Evolutionary conservation across 192 early-diverging fungal genomes (phyloP).

Genomic region (Jimgerdemannia lactiflua): DNA sequence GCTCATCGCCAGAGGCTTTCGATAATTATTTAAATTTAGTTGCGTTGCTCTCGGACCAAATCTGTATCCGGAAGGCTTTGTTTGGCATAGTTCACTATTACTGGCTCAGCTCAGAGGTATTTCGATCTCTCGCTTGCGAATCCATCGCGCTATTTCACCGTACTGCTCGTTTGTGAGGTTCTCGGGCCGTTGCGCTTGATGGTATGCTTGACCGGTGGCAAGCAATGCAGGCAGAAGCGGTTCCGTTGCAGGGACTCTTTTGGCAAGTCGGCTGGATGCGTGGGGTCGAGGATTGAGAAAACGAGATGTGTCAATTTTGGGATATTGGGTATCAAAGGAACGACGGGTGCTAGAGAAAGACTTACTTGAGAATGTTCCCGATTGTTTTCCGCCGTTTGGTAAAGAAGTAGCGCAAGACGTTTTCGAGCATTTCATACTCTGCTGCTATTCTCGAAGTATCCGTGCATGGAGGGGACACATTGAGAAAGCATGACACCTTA

Average conservation of each 20-base stretch:
- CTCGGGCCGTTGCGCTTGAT: not conserved
- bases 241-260: not conserved
- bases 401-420: constrained; percentile 60
- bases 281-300: constrained; percentile 2
- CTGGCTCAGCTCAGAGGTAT: not conserved
- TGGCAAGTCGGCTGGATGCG: not conserved
- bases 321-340: not conserved
- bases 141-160: not conserved
- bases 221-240: not conserved
- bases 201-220: not conserved
- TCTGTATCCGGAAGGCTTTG: too few relatives aligned
- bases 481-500: too few relatives aligned
- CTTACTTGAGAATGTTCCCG: constrained; percentile 51
- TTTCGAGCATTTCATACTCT: constrained; percentile 49
- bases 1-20: too few relatives aligned
- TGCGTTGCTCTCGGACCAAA: too few relatives aligned
- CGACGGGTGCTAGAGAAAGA: not conserved
- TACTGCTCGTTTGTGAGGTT: not conserved
- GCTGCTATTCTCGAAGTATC: not conserved
- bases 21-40: too few relatives aligned
- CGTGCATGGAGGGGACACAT: too few relatives aligned
- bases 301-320: constrained; percentile 7
- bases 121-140: not conserved
- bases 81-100: not conserved
- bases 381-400: constrained; percentile 69